A percentile compares a stretch with the other conserved stretches of the same genome.
Evolutionary conservation across 2,329 filamentous ascomycete genomes (phyloP).

Genomic region (Pestalotiopsis sp.): DNA sequence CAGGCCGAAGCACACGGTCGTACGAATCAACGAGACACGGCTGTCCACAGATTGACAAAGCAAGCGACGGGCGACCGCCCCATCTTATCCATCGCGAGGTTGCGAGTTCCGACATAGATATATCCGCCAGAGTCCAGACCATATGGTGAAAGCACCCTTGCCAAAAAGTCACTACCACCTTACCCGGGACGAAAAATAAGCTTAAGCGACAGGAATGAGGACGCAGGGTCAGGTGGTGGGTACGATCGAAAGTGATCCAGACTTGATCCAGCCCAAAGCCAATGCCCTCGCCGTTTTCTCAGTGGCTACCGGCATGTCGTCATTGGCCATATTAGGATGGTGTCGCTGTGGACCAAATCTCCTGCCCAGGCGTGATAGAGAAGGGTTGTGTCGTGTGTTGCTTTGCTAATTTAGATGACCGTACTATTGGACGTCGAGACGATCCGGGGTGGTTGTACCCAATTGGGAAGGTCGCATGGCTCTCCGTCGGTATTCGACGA

Average conservation of each 20-base stretch:
- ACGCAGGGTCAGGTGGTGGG: neutral
- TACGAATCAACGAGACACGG: neutral
- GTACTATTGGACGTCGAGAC: neutral
- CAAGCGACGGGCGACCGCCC: neutral
- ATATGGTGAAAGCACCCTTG: neutral
- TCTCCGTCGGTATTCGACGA: neutral
- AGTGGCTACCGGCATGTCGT: neutral
- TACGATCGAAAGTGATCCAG: neutral
- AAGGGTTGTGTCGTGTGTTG: neutral
- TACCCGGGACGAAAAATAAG: neutral
- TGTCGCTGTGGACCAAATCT: neutral
- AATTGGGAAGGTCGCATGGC: neutral
- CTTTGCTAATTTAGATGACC: neutral
- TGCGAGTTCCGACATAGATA: neutral
- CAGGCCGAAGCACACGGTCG: no score
- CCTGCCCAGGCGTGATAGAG: neutral
- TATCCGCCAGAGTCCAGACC: neutral
- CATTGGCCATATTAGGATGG: constrained; percentile 5
- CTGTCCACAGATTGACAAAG: neutral
- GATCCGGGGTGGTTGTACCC: neutral
- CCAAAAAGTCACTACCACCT: neutral
- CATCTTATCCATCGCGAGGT: neutral
- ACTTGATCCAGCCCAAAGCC: neutral
- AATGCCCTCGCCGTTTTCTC: neutral
- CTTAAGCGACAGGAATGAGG: neutral